Percentiles rank a stretch among this genome's conserved stretches.
Evolutionary conservation across 2,329 filamentous ascomycete genomes (phyloP).

Genomic region (Blastomyces percursus): DNA sequence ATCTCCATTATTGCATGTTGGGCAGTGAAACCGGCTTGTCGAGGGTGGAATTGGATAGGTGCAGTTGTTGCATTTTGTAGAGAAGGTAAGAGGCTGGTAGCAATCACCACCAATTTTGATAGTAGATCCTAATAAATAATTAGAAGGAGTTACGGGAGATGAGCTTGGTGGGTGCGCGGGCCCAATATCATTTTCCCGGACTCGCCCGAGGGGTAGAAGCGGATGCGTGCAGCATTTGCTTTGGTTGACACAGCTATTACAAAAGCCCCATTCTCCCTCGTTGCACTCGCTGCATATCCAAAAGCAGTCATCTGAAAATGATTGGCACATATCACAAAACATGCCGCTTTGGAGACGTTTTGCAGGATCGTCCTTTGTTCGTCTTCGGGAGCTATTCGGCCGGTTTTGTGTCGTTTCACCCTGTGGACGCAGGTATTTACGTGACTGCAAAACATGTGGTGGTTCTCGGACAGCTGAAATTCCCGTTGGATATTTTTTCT

Average conservation of each 20-base stretch:
- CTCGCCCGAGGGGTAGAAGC: conserved; percentile 63
- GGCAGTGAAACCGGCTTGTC: conserved; percentile 68
- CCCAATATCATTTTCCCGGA: conserved; percentile 23
- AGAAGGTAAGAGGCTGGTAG: conserved; percentile 61
- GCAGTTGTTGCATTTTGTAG: conserved; percentile 69
- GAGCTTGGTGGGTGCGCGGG: conserved; percentile 11
- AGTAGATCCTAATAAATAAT: conserved; percentile 24
- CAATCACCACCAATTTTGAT: conserved; percentile 36
- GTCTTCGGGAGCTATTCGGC: conserved; percentile 33
- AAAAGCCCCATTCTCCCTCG: conserved; percentile 90
- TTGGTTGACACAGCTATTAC: conserved; percentile 74
- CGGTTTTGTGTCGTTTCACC: conserved; percentile 19
- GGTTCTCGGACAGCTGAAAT: conserved; percentile 31
- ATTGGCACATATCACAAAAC: conserved; percentile 68
- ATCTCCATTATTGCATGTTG: conserved; percentile 63
- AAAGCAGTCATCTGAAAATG: conserved; percentile 69
- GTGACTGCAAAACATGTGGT: conserved; percentile 42
- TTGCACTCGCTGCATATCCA: conserved; percentile 86
- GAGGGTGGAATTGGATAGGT: conserved; percentile 58
- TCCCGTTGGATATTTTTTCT: conserved; percentile 36
- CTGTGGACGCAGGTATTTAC: conserved; percentile 25
- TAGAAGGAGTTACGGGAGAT: conserved; percentile 18
- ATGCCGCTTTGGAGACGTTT: conserved; percentile 63
- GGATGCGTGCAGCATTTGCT: conserved; percentile 72
- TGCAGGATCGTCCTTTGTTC: conserved; percentile 57